Conservation (phyloP, 495 filamentous ascomycete species). For the Jackrogersella minutella region DNA sequence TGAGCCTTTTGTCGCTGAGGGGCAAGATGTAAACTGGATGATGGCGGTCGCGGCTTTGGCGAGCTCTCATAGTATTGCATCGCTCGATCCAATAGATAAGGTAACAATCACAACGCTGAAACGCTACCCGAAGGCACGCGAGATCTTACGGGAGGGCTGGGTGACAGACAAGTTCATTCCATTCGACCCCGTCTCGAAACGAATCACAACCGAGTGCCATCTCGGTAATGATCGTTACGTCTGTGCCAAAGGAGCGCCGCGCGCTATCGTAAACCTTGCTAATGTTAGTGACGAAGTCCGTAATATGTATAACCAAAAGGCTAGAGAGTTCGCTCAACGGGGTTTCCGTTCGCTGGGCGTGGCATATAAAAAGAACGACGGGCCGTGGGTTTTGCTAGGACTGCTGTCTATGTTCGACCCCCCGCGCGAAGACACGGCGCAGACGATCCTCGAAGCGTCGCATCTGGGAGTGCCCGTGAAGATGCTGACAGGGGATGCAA, state of each 20-base stretch:
- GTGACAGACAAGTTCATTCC: conserved; percentile 80
- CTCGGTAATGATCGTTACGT: conserved; percentile 74
- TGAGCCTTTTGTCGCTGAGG: conserved; percentile 82
- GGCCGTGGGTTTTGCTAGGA: conserved; percentile 86
- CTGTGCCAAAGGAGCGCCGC: conserved; percentile 90
- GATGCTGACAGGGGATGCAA: conserved; percentile 95
- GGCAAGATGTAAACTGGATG: conserved; percentile 80
- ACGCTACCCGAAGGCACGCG: conserved; percentile 78
- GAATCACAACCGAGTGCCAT: conserved; percentile 80
- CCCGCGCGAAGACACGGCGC: conserved; percentile 87
- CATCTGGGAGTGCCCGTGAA: conserved; percentile 86
- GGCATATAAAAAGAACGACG: conserved; percentile 78
- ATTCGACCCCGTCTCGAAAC: conserved; percentile 95
- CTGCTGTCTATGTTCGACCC: conserved; percentile 93
- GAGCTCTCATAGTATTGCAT: conserved; percentile 88
- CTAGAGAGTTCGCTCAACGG: conserved; percentile 85
- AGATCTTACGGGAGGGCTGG: conserved; percentile 71
- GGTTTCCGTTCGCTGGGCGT: conserved; percentile 93
- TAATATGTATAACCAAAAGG: conserved; percentile 81
- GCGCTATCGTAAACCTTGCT: conserved; percentile 80
- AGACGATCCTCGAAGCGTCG: conserved; percentile 88
- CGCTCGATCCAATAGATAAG: conserved; percentile 92
- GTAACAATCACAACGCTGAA: conserved; percentile 84
- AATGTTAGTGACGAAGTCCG: conserved; percentile 75
- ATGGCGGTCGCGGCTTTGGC: conserved; percentile 91